A percentile compares a stretch with the other conserved stretches of the same genome.
Conservation (phyloP, 352 stramenopile genomes). For the Phytophthora kernoviae region DNA sequence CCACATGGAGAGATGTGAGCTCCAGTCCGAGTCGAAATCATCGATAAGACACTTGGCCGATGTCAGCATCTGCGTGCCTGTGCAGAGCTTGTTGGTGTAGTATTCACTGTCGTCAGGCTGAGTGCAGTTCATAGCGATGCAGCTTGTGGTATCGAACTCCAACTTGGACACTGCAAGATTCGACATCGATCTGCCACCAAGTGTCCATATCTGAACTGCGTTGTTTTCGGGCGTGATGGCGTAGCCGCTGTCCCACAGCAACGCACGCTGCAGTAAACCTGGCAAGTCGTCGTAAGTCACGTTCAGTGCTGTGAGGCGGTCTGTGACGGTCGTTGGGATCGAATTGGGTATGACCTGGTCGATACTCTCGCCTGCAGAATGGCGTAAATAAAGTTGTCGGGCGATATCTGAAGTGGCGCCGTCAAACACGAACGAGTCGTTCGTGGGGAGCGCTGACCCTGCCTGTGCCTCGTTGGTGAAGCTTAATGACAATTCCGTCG, state of each 20-base stretch:
- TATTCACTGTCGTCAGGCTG: slow-evolving; percentile 25
- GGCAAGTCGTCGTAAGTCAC: slow-evolving; percentile 29
- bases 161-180: slow-evolving; percentile 34
- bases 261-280: slow-evolving; percentile 34
- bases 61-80: slow-evolving; percentile 32
- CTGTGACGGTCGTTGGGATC: slow-evolving; percentile 20
- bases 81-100: slow-evolving; percentile 29
- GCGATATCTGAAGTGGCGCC: slow-evolving; percentile 38
- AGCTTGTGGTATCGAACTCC: slow-evolving; percentile 37
- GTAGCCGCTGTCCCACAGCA: slow-evolving; percentile 46
- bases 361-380: slow-evolving; percentile 25
- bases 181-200: slow-evolving; percentile 29
- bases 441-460: slow-evolving; percentile 17
- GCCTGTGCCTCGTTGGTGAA: slow-evolving; percentile 18
- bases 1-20: slow-evolving; percentile 37
- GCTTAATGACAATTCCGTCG: slow-evolving; percentile 18
- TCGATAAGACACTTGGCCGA: slow-evolving; percentile 37
- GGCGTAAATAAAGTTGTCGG: slow-evolving; percentile 33
- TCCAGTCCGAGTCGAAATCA: slow-evolving; percentile 29
- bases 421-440: slow-evolving; percentile 39
- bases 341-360: slow-evolving; percentile 15
- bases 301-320: slow-evolving; percentile 18
- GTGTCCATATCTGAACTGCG: slow-evolving; percentile 38
- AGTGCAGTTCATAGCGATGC: slow-evolving; percentile 34
- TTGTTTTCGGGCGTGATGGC: slow-evolving; percentile 33